These are phyloP conservation scores for Luvunga scandens DNA, from an alignment of 345 rosid species.

Conservation along the genomic window DNA sequence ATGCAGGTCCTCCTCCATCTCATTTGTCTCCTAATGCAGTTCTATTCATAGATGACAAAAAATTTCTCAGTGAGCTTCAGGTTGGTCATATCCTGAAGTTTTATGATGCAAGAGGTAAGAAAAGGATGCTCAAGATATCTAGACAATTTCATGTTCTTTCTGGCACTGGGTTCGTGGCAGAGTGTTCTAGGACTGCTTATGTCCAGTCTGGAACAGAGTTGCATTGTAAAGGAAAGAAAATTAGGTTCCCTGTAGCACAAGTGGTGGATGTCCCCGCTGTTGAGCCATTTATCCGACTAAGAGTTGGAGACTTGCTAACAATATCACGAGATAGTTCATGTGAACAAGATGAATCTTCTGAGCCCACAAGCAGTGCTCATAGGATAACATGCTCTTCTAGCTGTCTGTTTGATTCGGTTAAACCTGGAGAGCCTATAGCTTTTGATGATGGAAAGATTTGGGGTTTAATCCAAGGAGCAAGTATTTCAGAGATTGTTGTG, in stretches of 20 bases:
- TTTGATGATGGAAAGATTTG: slow-evolving; percentile 74
- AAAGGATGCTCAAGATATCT: slow-evolving; percentile 45
- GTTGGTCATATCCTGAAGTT: slow-evolving; percentile 50
- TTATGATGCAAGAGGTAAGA: slow-evolving; percentile 56
- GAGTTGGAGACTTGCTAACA: slow-evolving; percentile 59
- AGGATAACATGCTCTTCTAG: slow-evolving; percentile 54
- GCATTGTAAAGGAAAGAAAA: slow-evolving; percentile 45
- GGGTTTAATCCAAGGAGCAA: slow-evolving; percentile 58
- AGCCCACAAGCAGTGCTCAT: slow-evolving; percentile 32
- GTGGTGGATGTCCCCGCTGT: slow-evolving; percentile 58
- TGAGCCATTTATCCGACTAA: slow-evolving; percentile 48
- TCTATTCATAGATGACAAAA: slow-evolving; percentile 38
- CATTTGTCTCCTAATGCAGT: slow-evolving; percentile 50
- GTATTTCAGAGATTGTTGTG: slow-evolving; percentile 54
- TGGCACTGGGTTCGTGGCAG: slow-evolving; percentile 54
- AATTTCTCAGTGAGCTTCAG: slow-evolving; percentile 41
- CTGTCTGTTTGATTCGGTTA: slow-evolving; percentile 60
- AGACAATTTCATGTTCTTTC: slow-evolving; percentile 45
- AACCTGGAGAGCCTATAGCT: slow-evolving; percentile 58
- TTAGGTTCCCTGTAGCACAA: slow-evolving; percentile 36
- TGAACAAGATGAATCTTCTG: slow-evolving; percentile 24
- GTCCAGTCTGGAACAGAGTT: slow-evolving; percentile 52
- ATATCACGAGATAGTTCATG: slow-evolving; percentile 42
- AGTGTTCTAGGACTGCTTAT: slow-evolving; percentile 53
- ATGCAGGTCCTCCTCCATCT: slow-evolving; percentile 51